Evolutionary conservation across 805 yeast species (phyloP), one percentile per base, ranked within the genome.

Genomic region (Phaffomyces opuntiae): DNA sequence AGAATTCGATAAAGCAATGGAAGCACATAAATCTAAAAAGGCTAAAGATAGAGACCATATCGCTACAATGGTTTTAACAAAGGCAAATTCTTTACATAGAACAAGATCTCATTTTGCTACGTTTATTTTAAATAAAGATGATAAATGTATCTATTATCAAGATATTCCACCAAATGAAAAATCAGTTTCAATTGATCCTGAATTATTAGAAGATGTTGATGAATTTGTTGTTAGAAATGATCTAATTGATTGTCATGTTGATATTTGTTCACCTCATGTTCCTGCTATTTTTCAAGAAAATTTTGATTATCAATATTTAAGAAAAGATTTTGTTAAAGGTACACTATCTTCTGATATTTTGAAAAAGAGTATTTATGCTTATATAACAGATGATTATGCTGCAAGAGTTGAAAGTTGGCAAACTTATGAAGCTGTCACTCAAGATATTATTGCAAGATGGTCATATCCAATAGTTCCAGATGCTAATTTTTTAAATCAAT

Each of bases 241-340:
- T 64, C 75, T 93, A 52, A 90, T 93, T 48, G 99, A 93, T 68
- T 93, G 99, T 63, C 93, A 86, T 62, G 89, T 93, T 45, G 99
- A 93, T 66, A 88, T 93, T 49, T 93, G 99, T 65, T 75, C 97
- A 7, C 88, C 95, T 2, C 88, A 83, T 53, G 96, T 93, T 11
- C 97, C 97, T 1, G 93, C 95, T 14, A 83, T 91, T 49, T 93
- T 91, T 68, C 95, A 88, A 57, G 99, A 93, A 59, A 91, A 93
- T 64, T 93, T 93, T 57, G 99, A 93, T 67, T 93, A 90, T 63
- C 96, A 91, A 64, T 70, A 78, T 43, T 70, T 91, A 51, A 77
- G 99, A 63, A 72, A 77, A 33, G 98, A 93, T 66, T 93, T 91
- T 60, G 86, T 91, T 29, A 83, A 79, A 55, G 97, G 98, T 45